Conservation (phyloP, 2,329 filamentous ascomycete species). For the Berkeleyomyces basicola region DNA sequence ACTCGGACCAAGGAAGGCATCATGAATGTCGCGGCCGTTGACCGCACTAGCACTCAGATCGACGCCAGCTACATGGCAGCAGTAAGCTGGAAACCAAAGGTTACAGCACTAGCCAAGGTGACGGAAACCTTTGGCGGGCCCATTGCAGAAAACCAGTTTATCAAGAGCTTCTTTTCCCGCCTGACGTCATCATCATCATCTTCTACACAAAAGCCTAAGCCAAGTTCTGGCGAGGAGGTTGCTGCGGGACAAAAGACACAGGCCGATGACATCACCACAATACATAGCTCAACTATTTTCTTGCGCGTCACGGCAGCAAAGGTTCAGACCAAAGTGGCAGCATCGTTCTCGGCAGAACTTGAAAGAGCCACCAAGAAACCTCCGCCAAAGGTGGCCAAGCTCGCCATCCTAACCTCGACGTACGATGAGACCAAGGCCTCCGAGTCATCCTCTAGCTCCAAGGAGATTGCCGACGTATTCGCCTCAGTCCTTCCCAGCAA, state of each 20-base stretch:
- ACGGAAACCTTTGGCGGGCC: conserved; percentile 33
- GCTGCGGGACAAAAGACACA: conserved; percentile 43
- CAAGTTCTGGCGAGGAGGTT: conserved; percentile 34
- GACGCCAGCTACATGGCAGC: conserved; percentile 80
- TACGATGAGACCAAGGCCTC: conserved; percentile 65
- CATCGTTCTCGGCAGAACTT: conserved; percentile 64
- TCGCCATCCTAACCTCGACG: conserved; percentile 80
- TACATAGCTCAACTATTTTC: conserved; percentile 67
- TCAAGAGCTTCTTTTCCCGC: conserved; percentile 66
- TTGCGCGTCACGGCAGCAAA: conserved; percentile 72
- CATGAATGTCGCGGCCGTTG: conserved; percentile 72
- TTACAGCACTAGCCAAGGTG: conserved; percentile 25
- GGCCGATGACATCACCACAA: conserved; percentile 52
- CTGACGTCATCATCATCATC: conserved; percentile 42
- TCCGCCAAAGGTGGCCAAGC: conserved; percentile 69
- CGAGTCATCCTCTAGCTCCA: conserved; percentile 31
- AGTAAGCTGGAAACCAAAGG: conserved; percentile 62
- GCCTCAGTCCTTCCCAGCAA: conserved; percentile 77
- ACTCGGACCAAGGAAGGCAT: conserved; percentile 70
- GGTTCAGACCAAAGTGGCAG: conserved; percentile 58
- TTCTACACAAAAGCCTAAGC: conserved; percentile 32
- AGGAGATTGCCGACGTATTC: conserved; percentile 54
- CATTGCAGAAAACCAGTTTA: conserved; percentile 39
- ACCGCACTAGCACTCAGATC: conserved; percentile 77
- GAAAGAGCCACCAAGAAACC: conserved; percentile 95